Evolutionary conservation across 306 rosid genomes (phyloP).

Genomic region (Malus fusca): DNA sequence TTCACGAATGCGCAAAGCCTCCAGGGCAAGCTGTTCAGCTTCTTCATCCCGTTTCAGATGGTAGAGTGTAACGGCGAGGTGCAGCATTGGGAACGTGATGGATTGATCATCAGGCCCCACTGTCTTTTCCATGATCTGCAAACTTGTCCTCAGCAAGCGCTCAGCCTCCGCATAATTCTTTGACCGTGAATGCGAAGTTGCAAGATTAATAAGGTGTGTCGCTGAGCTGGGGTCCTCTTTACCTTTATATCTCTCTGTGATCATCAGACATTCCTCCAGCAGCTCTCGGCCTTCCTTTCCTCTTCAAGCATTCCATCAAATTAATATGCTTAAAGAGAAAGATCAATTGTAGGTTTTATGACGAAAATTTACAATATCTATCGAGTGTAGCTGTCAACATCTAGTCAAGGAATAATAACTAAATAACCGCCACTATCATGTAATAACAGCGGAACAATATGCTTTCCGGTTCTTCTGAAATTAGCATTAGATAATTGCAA

Average conservation of each 20-base stretch:
- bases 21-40: slow-evolving; percentile 72
- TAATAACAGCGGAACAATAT: no score
- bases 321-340: background rate
- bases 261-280: slow-evolving; percentile 70
- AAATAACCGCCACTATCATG: background rate
- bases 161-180: slow-evolving; percentile 70
- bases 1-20: slow-evolving; percentile 68
- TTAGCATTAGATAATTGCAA: slow-evolving; percentile 6
- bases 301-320: slow-evolving; percentile 27
- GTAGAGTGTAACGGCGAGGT: slow-evolving; percentile 78
- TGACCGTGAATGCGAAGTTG: slow-evolving; percentile 68
- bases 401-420: background rate
- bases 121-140: slow-evolving; percentile 53
- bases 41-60: slow-evolving; percentile 65
- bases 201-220: slow-evolving; percentile 69
- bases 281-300: slow-evolving; percentile 81
- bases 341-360: background rate
- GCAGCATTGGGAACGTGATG: slow-evolving; percentile 77
- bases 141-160: slow-evolving; percentile 57
- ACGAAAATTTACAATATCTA: background rate
- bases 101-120: slow-evolving; percentile 57
- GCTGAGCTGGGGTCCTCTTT: slow-evolving; percentile 66
- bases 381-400: background rate
- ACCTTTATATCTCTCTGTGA: slow-evolving; percentile 59
- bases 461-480: background rate